phyloP scores from a whole-genome alignment of 495 filamentous ascomycete genomes.

The Astrothelium subdiscretum region DNA sequence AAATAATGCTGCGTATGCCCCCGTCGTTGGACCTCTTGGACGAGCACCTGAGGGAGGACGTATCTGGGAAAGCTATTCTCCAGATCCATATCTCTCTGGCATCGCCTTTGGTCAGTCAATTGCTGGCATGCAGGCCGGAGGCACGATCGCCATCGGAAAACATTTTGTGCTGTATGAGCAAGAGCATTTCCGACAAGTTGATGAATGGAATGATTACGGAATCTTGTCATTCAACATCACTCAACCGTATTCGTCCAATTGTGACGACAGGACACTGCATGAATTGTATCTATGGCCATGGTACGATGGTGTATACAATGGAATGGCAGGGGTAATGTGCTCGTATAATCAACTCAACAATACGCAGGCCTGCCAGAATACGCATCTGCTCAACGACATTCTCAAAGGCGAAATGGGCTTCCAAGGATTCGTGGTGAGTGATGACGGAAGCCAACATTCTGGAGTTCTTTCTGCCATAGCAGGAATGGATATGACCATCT shows the following conservation, averaged over 20 bases:
- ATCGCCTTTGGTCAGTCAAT: slow-evolving; percentile 61
- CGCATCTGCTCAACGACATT: neutral
- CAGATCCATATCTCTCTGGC: slow-evolving; percentile 69
- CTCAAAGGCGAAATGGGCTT: slow-evolving; percentile 8
- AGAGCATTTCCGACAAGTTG: slow-evolving; percentile 34
- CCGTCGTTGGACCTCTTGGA: slow-evolving; percentile 35
- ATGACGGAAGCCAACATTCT: slow-evolving; percentile 68
- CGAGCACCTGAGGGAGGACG: slow-evolving; percentile 65
- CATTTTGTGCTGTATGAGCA: slow-evolving; percentile 65
- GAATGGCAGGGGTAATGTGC: slow-evolving; percentile 7
- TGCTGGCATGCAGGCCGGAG: slow-evolving; percentile 71
- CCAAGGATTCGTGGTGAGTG: slow-evolving; percentile 46
- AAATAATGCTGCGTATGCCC: slow-evolving; percentile 43
- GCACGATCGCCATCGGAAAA: slow-evolving; percentile 73
- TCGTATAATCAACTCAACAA: slow-evolving; percentile 2
- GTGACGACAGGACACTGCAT: slow-evolving; percentile 2
- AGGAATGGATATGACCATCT: slow-evolving; percentile 66
- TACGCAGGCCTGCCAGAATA: slow-evolving; percentile 2
- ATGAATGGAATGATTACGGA: neutral
- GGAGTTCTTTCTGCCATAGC: slow-evolving; percentile 61
- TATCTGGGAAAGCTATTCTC: slow-evolving; percentile 68
- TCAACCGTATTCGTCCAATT: slow-evolving; percentile 1
- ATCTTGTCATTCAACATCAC: neutral
- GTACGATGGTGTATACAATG: slow-evolving; percentile 3
- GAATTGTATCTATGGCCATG: slow-evolving; percentile 5